Percentiles rank a stretch among this genome's conserved stretches.
These are phyloP conservation scores for Fusarium albosuccineum DNA, from an alignment of 2,329 filamentous ascomycete species.

Conservation along the genomic window DNA sequence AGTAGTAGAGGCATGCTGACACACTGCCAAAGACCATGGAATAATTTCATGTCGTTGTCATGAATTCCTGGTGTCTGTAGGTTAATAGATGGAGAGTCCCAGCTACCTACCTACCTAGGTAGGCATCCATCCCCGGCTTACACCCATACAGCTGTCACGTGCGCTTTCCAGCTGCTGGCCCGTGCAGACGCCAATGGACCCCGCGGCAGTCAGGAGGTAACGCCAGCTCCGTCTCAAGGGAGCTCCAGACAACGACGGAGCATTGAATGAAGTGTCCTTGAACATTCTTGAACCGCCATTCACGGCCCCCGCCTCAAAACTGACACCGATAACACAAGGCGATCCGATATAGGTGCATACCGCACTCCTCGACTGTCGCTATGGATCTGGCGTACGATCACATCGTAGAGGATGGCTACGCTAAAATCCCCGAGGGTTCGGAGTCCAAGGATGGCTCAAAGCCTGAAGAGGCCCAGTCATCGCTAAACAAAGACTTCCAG, in stretches of 20 bases:
- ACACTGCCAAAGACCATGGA: no score
- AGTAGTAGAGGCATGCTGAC: no score
- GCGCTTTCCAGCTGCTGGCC: slow-evolving; percentile 15
- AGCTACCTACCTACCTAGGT: no score
- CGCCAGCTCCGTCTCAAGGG: slow-evolving; percentile 27
- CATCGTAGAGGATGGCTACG: slow-evolving; percentile 85
- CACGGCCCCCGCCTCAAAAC: not conserved
- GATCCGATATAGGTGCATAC: slow-evolving; percentile 1
- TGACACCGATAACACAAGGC: not conserved
- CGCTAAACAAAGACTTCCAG: slow-evolving; percentile 89
- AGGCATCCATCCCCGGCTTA: not conserved
- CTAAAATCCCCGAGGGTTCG: slow-evolving; percentile 64
- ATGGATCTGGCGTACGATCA: slow-evolving; percentile 99
- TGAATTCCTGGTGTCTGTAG: no score
- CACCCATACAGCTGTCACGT: slow-evolving; percentile 32
- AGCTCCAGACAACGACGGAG: slow-evolving; percentile 31
- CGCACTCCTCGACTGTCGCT: slow-evolving; percentile 21
- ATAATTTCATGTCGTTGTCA: no score
- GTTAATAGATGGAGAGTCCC: no score
- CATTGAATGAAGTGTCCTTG: slow-evolving; percentile 22
- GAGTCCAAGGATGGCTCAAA: slow-evolving; percentile 59
- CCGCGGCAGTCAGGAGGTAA: slow-evolving; percentile 43
- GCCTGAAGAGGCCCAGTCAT: slow-evolving; percentile 58
- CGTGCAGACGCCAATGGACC: slow-evolving; percentile 39
- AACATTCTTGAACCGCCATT: slow-evolving; percentile 14